Percentiles rank a stretch among this genome's conserved stretches.
Conservation (phyloP, 2,329 filamentous ascomycete genomes). For the Didymella exigua region DNA sequence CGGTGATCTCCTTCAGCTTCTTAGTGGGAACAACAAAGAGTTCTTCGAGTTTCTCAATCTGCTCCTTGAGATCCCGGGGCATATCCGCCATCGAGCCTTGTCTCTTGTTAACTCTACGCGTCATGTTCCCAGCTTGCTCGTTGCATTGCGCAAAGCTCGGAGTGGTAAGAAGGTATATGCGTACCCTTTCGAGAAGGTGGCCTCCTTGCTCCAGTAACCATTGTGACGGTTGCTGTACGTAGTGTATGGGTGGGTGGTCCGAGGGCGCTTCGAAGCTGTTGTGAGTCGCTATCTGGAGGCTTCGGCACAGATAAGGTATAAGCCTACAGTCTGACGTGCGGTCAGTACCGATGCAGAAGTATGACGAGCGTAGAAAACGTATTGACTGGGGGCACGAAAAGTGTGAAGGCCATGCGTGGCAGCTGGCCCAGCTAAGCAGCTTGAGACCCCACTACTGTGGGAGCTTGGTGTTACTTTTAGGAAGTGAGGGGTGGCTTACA, state of each 20-base stretch:
- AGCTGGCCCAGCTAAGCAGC: neutral
- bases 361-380: neutral
- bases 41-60: conserved; percentile 85
- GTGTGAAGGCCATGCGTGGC: neutral
- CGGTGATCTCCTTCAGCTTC: conserved; percentile 87
- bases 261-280: conserved; percentile 1
- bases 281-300: neutral
- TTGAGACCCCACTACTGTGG: neutral
- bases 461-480: conserved; percentile 6
- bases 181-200: conserved; percentile 75
- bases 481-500: conserved; percentile 8
- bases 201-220: conserved; percentile 70
- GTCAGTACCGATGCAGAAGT: conserved; percentile 2
- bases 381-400: neutral
- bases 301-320: neutral
- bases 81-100: conserved; percentile 89
- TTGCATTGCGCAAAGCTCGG: neutral
- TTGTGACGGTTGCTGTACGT: conserved; percentile 48
- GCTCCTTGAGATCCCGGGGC: conserved; percentile 78
- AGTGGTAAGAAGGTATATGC: conserved; percentile 42
- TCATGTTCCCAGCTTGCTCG: conserved; percentile 3
- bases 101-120: conserved; percentile 16
- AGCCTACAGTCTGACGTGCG: neutral
- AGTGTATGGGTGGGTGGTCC: neutral
- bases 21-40: conserved; percentile 76